Base-by-base conservation (phyloP, 192 early-diverging fungal genomes). In the Lunasporangiospora selenospora region DNA sequence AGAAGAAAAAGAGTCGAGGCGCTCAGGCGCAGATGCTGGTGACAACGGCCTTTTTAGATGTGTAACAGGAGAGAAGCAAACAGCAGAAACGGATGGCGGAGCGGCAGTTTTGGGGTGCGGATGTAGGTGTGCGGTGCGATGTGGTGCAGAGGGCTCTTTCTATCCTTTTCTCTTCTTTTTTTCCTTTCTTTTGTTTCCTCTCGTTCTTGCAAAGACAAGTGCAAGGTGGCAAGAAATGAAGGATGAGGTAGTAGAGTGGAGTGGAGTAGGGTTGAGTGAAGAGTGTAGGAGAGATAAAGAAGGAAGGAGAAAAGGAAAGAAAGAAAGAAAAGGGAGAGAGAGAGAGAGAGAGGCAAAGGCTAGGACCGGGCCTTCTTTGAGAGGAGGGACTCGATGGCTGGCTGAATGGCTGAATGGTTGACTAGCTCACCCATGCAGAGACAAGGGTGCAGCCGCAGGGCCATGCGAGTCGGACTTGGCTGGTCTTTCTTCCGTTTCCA, bases 1-100 rank as follows among this genome's bases (percentile, higher is more conserved):
- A 6, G 29, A 42, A 55, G 23, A 26, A 48, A 39, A 58, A 4
- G 18, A 58, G n/a, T n/a, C n/a, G n/a, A n/a, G n/a, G n/a, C n/a
- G n/a, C n/a, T n/a, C n/a, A n/a, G n/a, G n/a, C n/a, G n/a, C n/a
- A n/a, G n/a, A n/a, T n/a, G n/a, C n/a, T n/a, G n/a, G n/a, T n/a
- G n/a, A n/a, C n/a, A n/a, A n/a, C n/a, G n/a, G n/a, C n/a, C n/a
- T n/a, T n/a, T n/a, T n/a, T n/a, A n/a, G n/a, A n/a, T n/a, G n/a
- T n/a, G n/a, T n/a, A n/a, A n/a, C n/a, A n/a, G n/a, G n/a, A n/a
- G n/a, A 13, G 46, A 26, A 19, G 43, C 32, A 42, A 29, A 33
- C 27, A 27, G n/a, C 23, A 16, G 36, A 53, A 53, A 53, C 36
- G 23, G 19, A 16, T n/a, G n/a, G n/a, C n/a, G n/a, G n/a, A n/a